A percentile compares a stretch with the other conserved stretches of the same genome.
These are phyloP conservation scores for Taphrina betulina DNA, from an alignment of 1,139 yeast species.

Conservation along the genomic window DNA sequence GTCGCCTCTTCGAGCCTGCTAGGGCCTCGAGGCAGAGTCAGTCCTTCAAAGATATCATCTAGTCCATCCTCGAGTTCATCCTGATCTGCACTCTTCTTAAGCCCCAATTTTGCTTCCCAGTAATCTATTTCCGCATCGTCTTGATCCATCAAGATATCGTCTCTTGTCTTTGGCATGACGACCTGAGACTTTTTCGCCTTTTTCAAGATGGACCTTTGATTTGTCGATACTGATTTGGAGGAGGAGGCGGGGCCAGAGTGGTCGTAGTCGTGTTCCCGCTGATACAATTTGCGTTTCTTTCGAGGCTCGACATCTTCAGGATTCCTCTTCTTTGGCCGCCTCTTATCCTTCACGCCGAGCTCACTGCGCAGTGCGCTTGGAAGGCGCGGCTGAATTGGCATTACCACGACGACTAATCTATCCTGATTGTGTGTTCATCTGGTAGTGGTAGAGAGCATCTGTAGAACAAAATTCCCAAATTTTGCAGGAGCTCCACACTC, in stretches of 20 bases:
- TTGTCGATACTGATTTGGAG: background rate
- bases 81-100: constrained; percentile 1
- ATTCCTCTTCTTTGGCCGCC: background rate
- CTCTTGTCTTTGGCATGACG: constrained; percentile 18
- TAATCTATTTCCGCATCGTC: constrained; percentile 31
- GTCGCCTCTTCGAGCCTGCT: constrained; percentile 19
- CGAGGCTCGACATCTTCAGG: constrained; percentile 6
- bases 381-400: constrained; percentile 14
- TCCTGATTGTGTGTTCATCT: too few species aligned
- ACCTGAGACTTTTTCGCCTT: background rate
- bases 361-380: constrained; percentile 21
- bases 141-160: constrained; percentile 19
- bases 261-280: constrained; percentile 1
- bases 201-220: background rate
- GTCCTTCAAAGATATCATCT: constrained; percentile 26
- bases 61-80: constrained; percentile 23
- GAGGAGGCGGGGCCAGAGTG: background rate
- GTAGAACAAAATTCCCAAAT: too few species aligned
- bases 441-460: too few species aligned
- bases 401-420: background rate
- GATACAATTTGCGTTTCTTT: constrained; percentile 6
- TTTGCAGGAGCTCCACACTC: too few species aligned
- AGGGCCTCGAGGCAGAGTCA: constrained; percentile 19
- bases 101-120: constrained; percentile 24
- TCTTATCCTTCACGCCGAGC: constrained; percentile 11